Base-by-base conservation (phyloP, 148 eudicot genomes). In the Camellia granthamiana region DNA sequence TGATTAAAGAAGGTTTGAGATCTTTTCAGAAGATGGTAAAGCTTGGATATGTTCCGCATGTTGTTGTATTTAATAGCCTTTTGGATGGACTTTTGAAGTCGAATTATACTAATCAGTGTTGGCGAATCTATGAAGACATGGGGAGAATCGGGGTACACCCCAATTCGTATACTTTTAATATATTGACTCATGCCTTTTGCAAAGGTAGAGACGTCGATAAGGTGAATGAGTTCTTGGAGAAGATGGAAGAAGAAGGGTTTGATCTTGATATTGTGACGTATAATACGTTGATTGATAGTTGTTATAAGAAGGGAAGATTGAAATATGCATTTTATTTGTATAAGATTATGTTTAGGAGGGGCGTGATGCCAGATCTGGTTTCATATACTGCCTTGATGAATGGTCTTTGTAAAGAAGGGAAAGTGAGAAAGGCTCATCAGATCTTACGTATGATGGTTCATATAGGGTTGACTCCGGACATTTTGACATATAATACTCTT, bases 161-260 rank as follows among this genome's bases (percentile, higher is more conserved):
- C 1, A 95, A 95, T 84, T 79, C 92, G 0, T 86, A 77, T 86
- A 95, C 99, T 4, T 92, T 91, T 84, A 95, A 95, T 79, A 92
- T 92, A 73, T 87, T 93, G 86, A 92, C 90, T 54, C 79, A 90
- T 88, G 87, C 87, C 55, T 77, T 93, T 55, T 93, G 97, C 77
- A 91, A 88, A 85, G 87, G 86, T 54, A 87, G 84, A 41, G 83
- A 88, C 77, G 87, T 86, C 43, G 88, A 88, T 59, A 90, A 88
- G 89, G 89, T 92, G 55, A 90, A 93, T 78, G 89, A 86, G 69
- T 92, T 95, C 77, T 76, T 95, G 81, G 94, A 95, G 83, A 91
- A 90, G 85, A 90, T 95, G 92, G 98, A 95, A 87, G 98, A 95
- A 81, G 93, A 90, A 83, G 97, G 97, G 66, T 95, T 95, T 88